Evolutionary conservation across 257 asterid genomes (phyloP).

Genomic region (Rubia yunnanensis): DNA sequence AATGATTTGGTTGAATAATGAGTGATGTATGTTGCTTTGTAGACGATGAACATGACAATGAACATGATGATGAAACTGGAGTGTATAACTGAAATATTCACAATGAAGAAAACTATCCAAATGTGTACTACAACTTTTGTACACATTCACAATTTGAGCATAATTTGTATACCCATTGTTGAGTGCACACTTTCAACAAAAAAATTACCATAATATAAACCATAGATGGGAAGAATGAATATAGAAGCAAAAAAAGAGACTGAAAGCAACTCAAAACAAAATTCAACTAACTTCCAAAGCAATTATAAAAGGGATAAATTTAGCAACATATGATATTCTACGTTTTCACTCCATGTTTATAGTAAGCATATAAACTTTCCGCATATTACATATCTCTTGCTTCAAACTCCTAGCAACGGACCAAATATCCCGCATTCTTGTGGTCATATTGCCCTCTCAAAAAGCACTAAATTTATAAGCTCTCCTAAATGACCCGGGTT

Average conservation of each 20-base stretch:
- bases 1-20: too few relatives aligned
- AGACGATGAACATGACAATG: too few relatives aligned
- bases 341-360: neutral
- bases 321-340: neutral
- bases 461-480: conserved; percentile 11
- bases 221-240: neutral
- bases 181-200: too few relatives aligned
- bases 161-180: too few relatives aligned
- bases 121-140: too few relatives aligned
- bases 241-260: neutral
- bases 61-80: too few relatives aligned
- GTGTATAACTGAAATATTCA: too few relatives aligned
- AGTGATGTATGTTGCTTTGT: too few relatives aligned
- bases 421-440: neutral
- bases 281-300: neutral
- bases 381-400: neutral
- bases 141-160: too few relatives aligned
- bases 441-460: neutral
- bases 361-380: neutral
- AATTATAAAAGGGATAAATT: neutral
- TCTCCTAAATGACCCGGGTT: conserved; percentile 7
- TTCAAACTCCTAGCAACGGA: conserved; percentile 1
- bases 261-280: too few relatives aligned
- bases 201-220: neutral
- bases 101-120: too few relatives aligned